Percentiles rank a stretch among this genome's conserved stretches.
These are phyloP conservation scores for Aspergillus ellipticus DNA, from an alignment of 495 filamentous ascomycete species.

Conservation along the genomic window DNA sequence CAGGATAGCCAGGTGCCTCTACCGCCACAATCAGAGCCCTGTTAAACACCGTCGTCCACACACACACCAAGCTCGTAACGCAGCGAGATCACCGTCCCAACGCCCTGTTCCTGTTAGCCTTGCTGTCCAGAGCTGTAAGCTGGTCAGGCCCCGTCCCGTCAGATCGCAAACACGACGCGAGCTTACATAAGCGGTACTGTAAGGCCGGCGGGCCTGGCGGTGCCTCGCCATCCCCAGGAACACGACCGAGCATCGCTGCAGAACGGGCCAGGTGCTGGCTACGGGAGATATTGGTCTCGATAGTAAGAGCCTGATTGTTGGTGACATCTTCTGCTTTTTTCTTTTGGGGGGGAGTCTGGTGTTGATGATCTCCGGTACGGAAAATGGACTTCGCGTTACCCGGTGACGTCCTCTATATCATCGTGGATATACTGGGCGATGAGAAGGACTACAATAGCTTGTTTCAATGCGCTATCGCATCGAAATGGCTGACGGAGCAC, in stretches of 20 bases:
- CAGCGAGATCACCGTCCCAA: background rate
- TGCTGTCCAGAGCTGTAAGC: too few species aligned
- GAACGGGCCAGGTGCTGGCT: background rate
- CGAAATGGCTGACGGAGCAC: conserved; percentile 43
- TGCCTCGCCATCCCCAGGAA: background rate
- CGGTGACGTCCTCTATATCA: conserved; percentile 24
- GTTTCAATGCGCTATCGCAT: conserved; percentile 26
- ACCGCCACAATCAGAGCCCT: background rate
- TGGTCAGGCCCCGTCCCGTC: background rate
- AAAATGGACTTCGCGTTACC: conserved; percentile 21
- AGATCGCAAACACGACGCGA: conserved; percentile 13
- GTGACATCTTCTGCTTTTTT: background rate
- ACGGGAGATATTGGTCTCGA: background rate
- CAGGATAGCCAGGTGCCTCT: background rate
- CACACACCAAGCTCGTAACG: background rate
- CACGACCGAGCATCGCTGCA: background rate
- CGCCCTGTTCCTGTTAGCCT: background rate
- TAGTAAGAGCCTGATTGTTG: background rate
- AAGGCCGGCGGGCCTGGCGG: background rate
- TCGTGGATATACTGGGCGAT: conserved; percentile 27
- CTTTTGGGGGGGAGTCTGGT: background rate
- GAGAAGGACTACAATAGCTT: conserved; percentile 27
- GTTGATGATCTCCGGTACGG: too few species aligned
- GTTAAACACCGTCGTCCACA: background rate
- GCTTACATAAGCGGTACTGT: conserved; percentile 21